phyloP scores from a whole-genome alignment of 2,329 filamentous ascomycete genomes.

The Sporothrix brunneoviolacea region DNA sequence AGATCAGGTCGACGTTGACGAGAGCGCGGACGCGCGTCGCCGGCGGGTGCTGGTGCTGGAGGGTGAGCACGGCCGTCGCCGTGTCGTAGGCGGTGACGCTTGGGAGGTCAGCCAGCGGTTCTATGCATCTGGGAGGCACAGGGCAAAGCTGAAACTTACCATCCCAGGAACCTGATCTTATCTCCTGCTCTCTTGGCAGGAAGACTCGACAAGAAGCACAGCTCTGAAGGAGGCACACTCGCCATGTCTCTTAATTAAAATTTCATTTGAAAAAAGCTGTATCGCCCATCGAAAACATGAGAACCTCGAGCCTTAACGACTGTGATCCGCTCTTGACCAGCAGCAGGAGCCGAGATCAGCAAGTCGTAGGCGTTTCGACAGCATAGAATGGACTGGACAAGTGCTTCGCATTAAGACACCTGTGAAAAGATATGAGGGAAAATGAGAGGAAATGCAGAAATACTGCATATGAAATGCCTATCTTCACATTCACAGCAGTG shows the following conservation, averaged over 20 bases:
- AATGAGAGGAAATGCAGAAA: too few species aligned
- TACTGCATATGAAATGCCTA: too few species aligned
- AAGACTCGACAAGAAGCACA: constrained; percentile 60
- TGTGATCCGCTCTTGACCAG: too few species aligned
- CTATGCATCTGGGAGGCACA: neutral
- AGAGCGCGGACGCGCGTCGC: constrained; percentile 40
- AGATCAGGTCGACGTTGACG: constrained; percentile 66
- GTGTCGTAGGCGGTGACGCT: constrained; percentile 48
- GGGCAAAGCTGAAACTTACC: constrained; percentile 66
- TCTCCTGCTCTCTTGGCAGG: constrained; percentile 45
- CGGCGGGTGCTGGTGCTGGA: constrained; percentile 61
- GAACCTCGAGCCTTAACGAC: too few species aligned
- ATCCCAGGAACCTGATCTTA: constrained; percentile 91
- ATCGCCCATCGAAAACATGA: too few species aligned
- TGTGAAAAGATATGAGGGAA: too few species aligned
- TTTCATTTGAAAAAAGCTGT: too few species aligned
- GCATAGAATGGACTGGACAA: too few species aligned
- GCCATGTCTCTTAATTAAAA: neutral
- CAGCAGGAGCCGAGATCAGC: too few species aligned
- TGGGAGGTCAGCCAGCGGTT: neutral
- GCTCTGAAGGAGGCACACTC: constrained; percentile 48
- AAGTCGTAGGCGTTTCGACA: too few species aligned
- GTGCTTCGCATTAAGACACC: too few species aligned
- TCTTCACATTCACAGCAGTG: too few species aligned
- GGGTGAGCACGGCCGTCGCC: constrained; percentile 51